Percentiles rank a stretch among this genome's conserved stretches.
phyloP scores from a whole-genome alignment of 1,284 basidiomycete species.

The Ustilago cynodontis region DNA sequence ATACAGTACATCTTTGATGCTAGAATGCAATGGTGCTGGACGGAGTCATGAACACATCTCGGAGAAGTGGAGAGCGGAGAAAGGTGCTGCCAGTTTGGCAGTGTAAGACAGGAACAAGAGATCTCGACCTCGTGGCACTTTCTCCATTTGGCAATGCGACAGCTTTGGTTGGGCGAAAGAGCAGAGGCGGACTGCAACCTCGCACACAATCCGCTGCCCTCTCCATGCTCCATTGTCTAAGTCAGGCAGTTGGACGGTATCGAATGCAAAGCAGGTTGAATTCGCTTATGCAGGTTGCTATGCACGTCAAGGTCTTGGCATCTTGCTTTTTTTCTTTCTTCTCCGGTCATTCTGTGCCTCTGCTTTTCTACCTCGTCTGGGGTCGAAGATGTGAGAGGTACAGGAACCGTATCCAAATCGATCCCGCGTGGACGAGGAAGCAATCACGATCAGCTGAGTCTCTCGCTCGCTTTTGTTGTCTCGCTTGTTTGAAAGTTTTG shows the following conservation, averaged over 20 bases:
- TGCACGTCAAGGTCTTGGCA: constrained; percentile 8
- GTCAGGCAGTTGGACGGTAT: background rate
- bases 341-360: background rate
- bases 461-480: background rate
- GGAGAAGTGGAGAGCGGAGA: no score
- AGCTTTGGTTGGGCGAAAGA: background rate
- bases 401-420: constrained; percentile 1
- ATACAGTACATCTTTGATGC: background rate
- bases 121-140: constrained; percentile 1
- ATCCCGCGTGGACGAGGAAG: background rate
- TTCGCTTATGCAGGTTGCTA: background rate
- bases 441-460: background rate
- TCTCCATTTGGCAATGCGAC: background rate
- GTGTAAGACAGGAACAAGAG: background rate
- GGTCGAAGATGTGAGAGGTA: background rate
- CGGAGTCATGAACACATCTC: no score
- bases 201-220: background rate
- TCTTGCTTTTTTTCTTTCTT: background rate
- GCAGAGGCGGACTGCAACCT: constrained; percentile 1
- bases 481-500: no score
- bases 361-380: background rate
- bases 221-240: background rate
- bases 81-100: no score
- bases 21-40: background rate
- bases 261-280: background rate